Conservation (phyloP, 768 basidiomycete species). For the Mycena rebaudengoi region DNA sequence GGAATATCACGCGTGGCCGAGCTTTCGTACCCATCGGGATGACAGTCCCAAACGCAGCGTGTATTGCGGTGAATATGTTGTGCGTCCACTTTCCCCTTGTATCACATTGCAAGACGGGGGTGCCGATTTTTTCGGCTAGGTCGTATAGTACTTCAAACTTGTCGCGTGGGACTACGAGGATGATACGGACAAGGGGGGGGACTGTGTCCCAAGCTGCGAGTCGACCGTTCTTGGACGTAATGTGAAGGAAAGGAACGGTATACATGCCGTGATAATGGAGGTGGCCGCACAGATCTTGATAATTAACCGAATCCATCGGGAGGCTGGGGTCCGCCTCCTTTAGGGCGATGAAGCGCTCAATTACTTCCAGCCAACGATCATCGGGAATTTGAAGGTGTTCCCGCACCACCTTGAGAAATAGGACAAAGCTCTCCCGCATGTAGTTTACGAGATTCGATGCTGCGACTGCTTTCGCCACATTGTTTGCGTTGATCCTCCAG, state of each 20-base stretch:
- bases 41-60: slow-evolving; percentile 26
- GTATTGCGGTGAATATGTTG: slow-evolving; percentile 23
- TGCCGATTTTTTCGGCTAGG: neutral
- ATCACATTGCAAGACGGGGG: slow-evolving; percentile 16
- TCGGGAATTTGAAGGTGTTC: slow-evolving; percentile 30
- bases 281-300: slow-evolving; percentile 49
- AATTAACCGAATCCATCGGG: slow-evolving; percentile 39
- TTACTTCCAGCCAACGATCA: slow-evolving; percentile 41
- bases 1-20: slow-evolving; percentile 18
- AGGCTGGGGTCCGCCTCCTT: slow-evolving; percentile 30
- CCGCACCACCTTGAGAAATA: slow-evolving; percentile 40
- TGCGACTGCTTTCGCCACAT: slow-evolving; percentile 9
- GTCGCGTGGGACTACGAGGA: slow-evolving; percentile 25
- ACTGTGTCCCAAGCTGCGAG: slow-evolving; percentile 19
- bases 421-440: slow-evolving; percentile 47
- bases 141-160: slow-evolving; percentile 13
- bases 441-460: slow-evolving; percentile 43
- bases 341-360: slow-evolving; percentile 37
- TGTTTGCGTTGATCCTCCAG: slow-evolving; percentile 10
- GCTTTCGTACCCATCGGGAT: slow-evolving; percentile 19
- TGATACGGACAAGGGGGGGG: slow-evolving; percentile 21
- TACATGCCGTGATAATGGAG: slow-evolving; percentile 44
- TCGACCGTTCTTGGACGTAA: slow-evolving; percentile 20
- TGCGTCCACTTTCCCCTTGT: slow-evolving; percentile 1
- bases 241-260: slow-evolving; percentile 29